Evolutionary conservation across 1,284 basidiomycete species (phyloP), one percentile per base, ranked within the genome.

Genomic region (Salmacisia buchloeana): DNA sequence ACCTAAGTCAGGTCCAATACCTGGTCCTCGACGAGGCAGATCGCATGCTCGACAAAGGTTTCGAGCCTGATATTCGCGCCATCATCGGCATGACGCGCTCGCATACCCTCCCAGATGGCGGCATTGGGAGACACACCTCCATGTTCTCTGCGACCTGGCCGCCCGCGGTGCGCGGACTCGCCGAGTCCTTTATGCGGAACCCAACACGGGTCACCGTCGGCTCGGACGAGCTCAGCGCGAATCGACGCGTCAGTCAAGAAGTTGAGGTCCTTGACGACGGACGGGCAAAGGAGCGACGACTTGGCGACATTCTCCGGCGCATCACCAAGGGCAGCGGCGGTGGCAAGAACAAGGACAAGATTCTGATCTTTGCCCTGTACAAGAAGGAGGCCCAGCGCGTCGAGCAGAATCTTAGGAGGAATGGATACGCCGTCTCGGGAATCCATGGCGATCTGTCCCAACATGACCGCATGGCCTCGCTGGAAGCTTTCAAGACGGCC

Each of bases 11-110:
- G 43, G 92, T 97, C 29, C 85, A 87, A 58, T 97, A 94, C 83
- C 84, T 97, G 18, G 94, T 97, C 0, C 83, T 99, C 43, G 96
- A 99, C 77, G 94, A 99, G 82, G 94, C 94, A 1, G 94, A 99
- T 82, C 86, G 94, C 54, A 97, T 98, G 94, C 84, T 99, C 57
- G 96, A 98, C 81, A 93, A 90, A 76, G 96, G 96, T 0, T 99
- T 99, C 81, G 96, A 99, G 82, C 96, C 97, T 74, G 96, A 98
- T 80, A 97, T 98, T 69, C 85, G 92, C 58, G 86, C 85, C 63
- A 98, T 99, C 75, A 94, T 98, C 67, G 88, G 86, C 7, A 84
- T 86, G 73, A 81, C 78, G 70, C 88, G 89, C 33, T 88, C 88
- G 70, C 67, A 72, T 60, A 70, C 74, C 43, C 49, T 33, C 21